Base-by-base conservation (phyloP, 306 rosid genomes). In the Gleditsia sinensis region DNA sequence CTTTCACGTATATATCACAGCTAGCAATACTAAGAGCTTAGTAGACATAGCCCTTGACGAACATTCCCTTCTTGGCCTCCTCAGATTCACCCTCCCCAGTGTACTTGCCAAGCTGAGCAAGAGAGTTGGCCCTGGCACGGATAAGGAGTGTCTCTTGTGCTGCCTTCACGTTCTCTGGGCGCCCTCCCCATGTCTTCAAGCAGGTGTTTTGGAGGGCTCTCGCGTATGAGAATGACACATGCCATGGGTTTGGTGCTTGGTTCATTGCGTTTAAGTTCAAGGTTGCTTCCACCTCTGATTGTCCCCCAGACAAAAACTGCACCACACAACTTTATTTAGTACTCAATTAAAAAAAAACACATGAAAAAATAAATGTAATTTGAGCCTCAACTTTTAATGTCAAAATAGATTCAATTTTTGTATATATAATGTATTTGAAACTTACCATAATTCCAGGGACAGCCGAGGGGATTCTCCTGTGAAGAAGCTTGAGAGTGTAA, bases 371-470 rank as follows among this genome's bases (percentile, higher is more conserved):
- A n/a, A n/a, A n/a, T n/a, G n/a, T n/a, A n/a, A n/a, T n/a, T n/a
- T n/a, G n/a, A n/a, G n/a, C n/a, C n/a, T n/a, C n/a, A n/a, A n/a
- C n/a, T n/a, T n/a, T 1, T 42, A 13, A 32, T 32, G 36, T 17
- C 9, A 20, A 3, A 5, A 39, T 37, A 14, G 4, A 12, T 10
- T 32, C 42, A 7, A 45, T n/a, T n/a, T n/a, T n/a, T n/a, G n/a
- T n/a, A n/a, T n/a, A n/a, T n/a, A n/a, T n/a, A n/a, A n/a, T n/a
- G n/a, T n/a, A n/a, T n/a, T n/a, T n/a, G n/a, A 59, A 21, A 49
- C 86, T 83, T 85, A 85, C 98, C 97, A 91, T 94, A 72, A 94
- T 94, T 78, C 98, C 98, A 28, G 98, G 98, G 77, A 94, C 98
- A 28, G 98, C 86, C 0, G 98, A 87, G 72, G 98, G 98, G 27